These are phyloP conservation scores for Polyporus tsugae DNA, from an alignment of 1,284 basidiomycete species.

Conservation along the genomic window DNA sequence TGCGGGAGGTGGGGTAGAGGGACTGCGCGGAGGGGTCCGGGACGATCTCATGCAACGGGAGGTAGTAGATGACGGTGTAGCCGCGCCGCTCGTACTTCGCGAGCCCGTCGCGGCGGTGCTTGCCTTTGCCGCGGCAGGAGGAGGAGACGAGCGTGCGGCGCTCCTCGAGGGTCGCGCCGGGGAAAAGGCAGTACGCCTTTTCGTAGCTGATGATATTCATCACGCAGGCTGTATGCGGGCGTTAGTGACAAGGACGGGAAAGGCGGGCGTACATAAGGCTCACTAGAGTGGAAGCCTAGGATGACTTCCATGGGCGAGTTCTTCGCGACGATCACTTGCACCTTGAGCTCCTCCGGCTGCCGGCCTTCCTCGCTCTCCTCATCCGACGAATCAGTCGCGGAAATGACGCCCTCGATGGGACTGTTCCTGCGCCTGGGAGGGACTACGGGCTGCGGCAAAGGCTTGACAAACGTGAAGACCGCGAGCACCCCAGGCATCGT, in stretches of 20 bases:
- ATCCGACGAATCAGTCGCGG: background rate
- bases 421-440: background rate
- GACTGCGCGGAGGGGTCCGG: conserved; percentile 14
- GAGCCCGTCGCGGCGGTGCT: conserved; percentile 23
- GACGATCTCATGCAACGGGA: conserved; percentile 16
- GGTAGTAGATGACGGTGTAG: conserved; percentile 29
- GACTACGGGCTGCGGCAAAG: background rate
- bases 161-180: conserved; percentile 40
- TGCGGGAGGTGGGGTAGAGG: conserved; percentile 6
- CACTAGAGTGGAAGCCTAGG: conserved; percentile 54
- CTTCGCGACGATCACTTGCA: conserved; percentile 32
- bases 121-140: conserved; percentile 21
- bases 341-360: conserved; percentile 20
- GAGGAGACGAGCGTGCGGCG: conserved; percentile 32
- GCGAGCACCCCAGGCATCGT: conserved; percentile 28
- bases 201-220: conserved; percentile 52
- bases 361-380: background rate
- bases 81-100: conserved; percentile 40
- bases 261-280: conserved; percentile 26
- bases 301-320: conserved; percentile 33
- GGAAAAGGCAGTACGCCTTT: conserved; percentile 36
- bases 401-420: background rate
- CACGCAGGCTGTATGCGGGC: conserved; percentile 47
- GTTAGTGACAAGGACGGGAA: background rate
- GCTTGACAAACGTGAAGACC: conserved; percentile 31